Evolutionary conservation across 2,329 filamentous ascomycete species (phyloP).

Genomic region (Coleophoma crateriformis): DNA sequence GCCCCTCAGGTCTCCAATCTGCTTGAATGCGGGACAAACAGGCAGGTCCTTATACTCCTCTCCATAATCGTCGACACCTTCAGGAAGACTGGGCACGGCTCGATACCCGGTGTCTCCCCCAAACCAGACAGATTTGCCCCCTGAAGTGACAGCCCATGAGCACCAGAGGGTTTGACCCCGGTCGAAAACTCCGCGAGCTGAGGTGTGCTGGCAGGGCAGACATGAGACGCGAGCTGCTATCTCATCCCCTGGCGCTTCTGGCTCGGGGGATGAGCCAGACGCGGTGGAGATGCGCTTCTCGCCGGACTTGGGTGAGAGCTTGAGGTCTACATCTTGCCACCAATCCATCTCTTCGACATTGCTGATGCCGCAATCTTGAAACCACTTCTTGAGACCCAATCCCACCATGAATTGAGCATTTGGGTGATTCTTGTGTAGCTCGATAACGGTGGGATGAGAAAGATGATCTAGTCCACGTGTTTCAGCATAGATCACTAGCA

Average conservation of each 20-base stretch:
- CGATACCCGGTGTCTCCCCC: conserved; percentile 90
- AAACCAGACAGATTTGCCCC: conserved; percentile 78
- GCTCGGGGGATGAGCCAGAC: conserved; percentile 23
- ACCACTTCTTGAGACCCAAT: conserved; percentile 79
- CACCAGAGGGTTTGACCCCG: conserved; percentile 77
- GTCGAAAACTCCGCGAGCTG: conserved; percentile 61
- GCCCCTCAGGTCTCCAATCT: conserved; percentile 75
- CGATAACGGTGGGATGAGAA: conserved; percentile 67
- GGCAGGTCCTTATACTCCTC: conserved; percentile 62
- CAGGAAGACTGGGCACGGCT: conserved; percentile 59
- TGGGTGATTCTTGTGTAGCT: conserved; percentile 66
- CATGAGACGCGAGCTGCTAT: conserved; percentile 72
- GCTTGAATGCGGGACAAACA: conserved; percentile 74
- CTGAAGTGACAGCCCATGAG: conserved; percentile 75
- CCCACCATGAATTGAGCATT: conserved; percentile 85
- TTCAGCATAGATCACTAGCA: too few relatives aligned
- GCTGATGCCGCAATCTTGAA: conserved; percentile 60
- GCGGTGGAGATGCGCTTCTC: conserved; percentile 18
- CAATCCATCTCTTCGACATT: conserved; percentile 89
- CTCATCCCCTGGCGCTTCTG: conserved; percentile 25
- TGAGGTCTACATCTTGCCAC: conserved; percentile 84
- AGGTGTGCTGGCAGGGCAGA: conserved; percentile 80
- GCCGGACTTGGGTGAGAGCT: conserved; percentile 40
- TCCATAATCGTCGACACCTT: conserved; percentile 64
- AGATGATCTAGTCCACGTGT: conserved; percentile 54